A percentile compares a stretch with the other conserved stretches of the same genome.
Evolutionary conservation across 768 basidiomycete species (phyloP).

Genomic region (Mycena belliarum): DNA sequence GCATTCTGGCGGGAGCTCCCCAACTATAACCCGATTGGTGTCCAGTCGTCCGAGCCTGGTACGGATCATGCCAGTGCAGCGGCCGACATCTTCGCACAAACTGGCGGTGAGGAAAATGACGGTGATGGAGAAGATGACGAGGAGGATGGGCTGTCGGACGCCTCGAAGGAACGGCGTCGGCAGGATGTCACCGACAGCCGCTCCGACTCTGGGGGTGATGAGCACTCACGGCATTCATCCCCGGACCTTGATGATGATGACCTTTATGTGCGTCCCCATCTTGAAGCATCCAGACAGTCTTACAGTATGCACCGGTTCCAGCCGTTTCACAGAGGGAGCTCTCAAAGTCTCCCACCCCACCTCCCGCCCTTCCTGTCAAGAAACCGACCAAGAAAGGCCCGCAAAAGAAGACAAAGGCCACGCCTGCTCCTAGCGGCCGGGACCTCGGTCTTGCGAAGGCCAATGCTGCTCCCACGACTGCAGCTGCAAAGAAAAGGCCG

Average conservation of each 20-base stretch:
- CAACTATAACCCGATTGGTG: slow-evolving; percentile 6
- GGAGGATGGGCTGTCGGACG: neutral
- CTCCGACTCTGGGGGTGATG: neutral
- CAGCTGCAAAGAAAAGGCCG: neutral
- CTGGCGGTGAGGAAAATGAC: neutral
- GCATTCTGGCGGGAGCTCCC: slow-evolving; percentile 8
- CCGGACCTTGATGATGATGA: neutral
- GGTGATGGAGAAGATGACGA: neutral
- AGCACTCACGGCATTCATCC: neutral
- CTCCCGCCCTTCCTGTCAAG: no score
- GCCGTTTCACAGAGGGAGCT: no score
- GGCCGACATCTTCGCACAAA: neutral
- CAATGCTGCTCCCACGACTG: neutral
- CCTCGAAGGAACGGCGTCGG: neutral
- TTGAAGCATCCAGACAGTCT: no score
- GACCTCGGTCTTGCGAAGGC: slow-evolving; percentile 1
- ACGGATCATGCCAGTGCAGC: slow-evolving; percentile 6
- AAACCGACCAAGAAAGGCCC: neutral
- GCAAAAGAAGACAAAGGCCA: neutral
- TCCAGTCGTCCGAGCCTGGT: slow-evolving; percentile 9
- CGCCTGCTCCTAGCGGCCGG: neutral
- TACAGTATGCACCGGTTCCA: no score
- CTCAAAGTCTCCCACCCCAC: no score
- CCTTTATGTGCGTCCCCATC: neutral
- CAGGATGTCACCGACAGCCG: no score